A percentile compares a stretch with the other conserved stretches of the same genome.
These are phyloP conservation scores for Carnegiea gigantea DNA, from an alignment of 179 eudicot genomes.

Conservation along the genomic window DNA sequence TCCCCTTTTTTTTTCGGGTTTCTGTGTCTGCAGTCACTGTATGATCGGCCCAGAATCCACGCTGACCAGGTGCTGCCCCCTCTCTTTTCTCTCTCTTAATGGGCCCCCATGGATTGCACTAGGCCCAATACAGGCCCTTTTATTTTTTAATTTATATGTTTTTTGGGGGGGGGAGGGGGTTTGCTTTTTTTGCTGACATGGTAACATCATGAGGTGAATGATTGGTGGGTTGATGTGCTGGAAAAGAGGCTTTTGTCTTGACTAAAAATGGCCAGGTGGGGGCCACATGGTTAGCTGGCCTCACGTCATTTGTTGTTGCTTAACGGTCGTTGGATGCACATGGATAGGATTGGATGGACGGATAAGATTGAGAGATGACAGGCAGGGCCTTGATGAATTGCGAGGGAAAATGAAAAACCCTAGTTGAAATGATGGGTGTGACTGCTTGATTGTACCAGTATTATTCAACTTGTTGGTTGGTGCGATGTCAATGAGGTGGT, in stretches of 20 bases:
- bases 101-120: conserved; percentile 22
- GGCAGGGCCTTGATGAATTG: not conserved
- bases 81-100: conserved; percentile 4
- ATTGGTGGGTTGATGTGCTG: conserved; percentile 18
- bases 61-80: conserved; percentile 64
- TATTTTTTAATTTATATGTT: not conserved
- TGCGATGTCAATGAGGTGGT: conserved; percentile 4
- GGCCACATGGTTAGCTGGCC: conserved; percentile 8
- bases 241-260: conserved; percentile 14
- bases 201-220: conserved; percentile 24
- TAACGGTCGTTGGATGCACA: conserved; percentile 20
- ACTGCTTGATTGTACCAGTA: conserved; percentile 8
- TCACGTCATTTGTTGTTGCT: not conserved
- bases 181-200: not conserved
- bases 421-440: conserved; percentile 18
- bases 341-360: not conserved
- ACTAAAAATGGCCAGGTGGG: conserved; percentile 11
- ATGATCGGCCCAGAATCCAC: conserved; percentile 47
- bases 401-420: not conserved
- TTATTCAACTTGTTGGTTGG: conserved; percentile 22
- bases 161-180: not conserved
- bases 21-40: conserved; percentile 19
- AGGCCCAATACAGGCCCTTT: conserved; percentile 24
- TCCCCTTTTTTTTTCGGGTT: not conserved
- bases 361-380: conserved; percentile 16